Evolutionary conservation across 2,329 filamentous ascomycete species (phyloP).

Genomic region (Penicillium sp.): DNA sequence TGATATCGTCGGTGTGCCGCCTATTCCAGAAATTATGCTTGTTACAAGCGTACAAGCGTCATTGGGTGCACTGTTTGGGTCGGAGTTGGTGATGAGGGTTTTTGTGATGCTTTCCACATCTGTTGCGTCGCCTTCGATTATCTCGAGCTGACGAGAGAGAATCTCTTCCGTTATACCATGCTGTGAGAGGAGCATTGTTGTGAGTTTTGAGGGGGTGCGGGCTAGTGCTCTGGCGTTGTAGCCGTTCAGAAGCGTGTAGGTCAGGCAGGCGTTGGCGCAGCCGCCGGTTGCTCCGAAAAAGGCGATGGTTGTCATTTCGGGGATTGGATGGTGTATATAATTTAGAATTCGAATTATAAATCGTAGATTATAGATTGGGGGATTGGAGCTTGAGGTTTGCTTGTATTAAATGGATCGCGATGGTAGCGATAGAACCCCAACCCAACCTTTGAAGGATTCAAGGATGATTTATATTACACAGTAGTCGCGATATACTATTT

Average conservation of each 20-base stretch:
- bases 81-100: slow-evolving; percentile 26
- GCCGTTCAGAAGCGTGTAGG: slow-evolving; percentile 44
- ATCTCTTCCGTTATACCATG: slow-evolving; percentile 40
- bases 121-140: slow-evolving; percentile 48
- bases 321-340: neutral
- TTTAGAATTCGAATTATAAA: neutral
- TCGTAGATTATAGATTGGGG: neutral
- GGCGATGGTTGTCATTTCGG: slow-evolving; percentile 38
- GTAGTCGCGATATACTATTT: neutral
- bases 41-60: slow-evolving; percentile 33
- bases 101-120: slow-evolving; percentile 41
- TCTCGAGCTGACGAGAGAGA: slow-evolving; percentile 44
- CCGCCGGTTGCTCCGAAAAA: slow-evolving; percentile 56
- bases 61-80: slow-evolving; percentile 6
- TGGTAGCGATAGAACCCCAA: neutral
- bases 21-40: slow-evolving; percentile 50
- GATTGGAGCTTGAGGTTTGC: neutral
- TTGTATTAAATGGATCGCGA: neutral
- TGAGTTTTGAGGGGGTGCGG: slow-evolving; percentile 51
- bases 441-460: neutral
- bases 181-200: slow-evolving; percentile 35
- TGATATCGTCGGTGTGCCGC: slow-evolving; percentile 27
- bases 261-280: slow-evolving; percentile 45
- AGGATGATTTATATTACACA: neutral
- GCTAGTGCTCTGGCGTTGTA: slow-evolving; percentile 49